Percentiles rank a stretch among this genome's conserved stretches.
Conservation (phyloP, 2,329 filamentous ascomycete species). For the Trichoderma sp. region DNA sequence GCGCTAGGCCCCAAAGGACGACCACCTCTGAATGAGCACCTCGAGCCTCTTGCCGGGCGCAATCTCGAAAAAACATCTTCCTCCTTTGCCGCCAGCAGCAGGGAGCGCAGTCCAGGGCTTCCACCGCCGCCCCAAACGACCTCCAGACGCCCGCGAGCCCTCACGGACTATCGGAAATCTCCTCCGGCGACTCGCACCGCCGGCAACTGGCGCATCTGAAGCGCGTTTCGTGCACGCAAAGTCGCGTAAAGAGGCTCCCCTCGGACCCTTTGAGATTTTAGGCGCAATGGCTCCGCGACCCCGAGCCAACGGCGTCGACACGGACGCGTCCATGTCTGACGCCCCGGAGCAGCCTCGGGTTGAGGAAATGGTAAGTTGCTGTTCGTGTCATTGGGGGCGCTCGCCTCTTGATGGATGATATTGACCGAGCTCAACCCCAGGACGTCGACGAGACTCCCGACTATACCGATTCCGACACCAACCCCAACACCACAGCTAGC, state of each 20-base stretch:
- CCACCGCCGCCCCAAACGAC: constrained; percentile 15
- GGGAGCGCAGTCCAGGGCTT: constrained; percentile 17
- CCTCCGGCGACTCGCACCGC: constrained; percentile 2
- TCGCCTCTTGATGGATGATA: neutral
- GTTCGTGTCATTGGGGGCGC: neutral
- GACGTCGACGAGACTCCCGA: constrained; percentile 68
- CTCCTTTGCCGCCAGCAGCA: constrained; percentile 29
- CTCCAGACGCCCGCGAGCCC: neutral
- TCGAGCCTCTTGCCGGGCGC: constrained; percentile 41
- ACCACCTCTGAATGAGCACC: constrained; percentile 39
- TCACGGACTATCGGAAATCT: neutral
- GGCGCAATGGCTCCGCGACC: constrained; percentile 58
- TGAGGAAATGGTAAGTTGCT: constrained; percentile 54
- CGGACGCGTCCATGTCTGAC: constrained; percentile 66
- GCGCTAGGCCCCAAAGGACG: constrained; percentile 41
- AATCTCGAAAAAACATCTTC: constrained; percentile 42
- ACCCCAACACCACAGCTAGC: constrained; percentile 73
- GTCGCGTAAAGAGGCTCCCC: constrained; percentile 57
- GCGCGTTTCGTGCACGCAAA: constrained; percentile 51
- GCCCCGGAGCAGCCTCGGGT: constrained; percentile 51
- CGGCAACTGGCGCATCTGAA: constrained; percentile 32
- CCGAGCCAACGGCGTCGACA: constrained; percentile 56
- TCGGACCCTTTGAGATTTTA: constrained; percentile 32
- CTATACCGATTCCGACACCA: constrained; percentile 67
- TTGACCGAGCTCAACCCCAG: constrained; percentile 38